Evolutionary conservation across 164 flowering plant species (phyloP), one percentile per base, ranked within the genome.

Genomic region (Chimonanthus praecox): DNA sequence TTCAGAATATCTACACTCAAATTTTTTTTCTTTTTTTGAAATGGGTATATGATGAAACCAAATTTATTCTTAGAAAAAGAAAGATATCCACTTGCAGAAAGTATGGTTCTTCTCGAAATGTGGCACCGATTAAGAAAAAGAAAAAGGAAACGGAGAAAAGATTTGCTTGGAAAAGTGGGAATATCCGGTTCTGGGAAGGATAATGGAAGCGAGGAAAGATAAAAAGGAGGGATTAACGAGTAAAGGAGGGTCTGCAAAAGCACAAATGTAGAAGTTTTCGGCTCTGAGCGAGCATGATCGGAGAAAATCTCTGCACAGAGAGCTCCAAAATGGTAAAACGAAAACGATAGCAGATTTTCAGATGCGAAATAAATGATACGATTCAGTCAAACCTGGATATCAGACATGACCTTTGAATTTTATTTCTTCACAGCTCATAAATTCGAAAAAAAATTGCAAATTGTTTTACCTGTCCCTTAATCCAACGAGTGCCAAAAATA

Each of bases 351-450:
- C 63, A 8, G 47, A 11, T 54, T 20, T 3, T 49, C 43, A 69
- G 51, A 46, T 47, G 70, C 70, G 21, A 68, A 68, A 47, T 68
- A 20, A 68, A 68, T 16, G 70, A n/a, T 45, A 16, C 54, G 51
- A 33, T 33, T 33, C 33, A 1, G 33, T 33, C 33, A 33, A 33
- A 33, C 33, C 33, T 33, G 33, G 33, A 33, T 33, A 33, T 33
- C 33, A 33, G 33, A 33, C 33, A 33, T 33, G 33, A 33, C 33
- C 33, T 33, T 33, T 33, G 33, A 33, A 33, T 33, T 33, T 33
- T 33, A 33, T 33, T 33, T 33, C 33, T 33, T 33, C 18, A 46
- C 70, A 16, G 16, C 16, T 18, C 50, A 46, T 15, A 3, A 70
- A 13, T 7, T 33, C 21, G 4, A 49, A 16, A 54, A 54, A 54